Evolutionary conservation across 2,329 filamentous ascomycete genomes (phyloP), one percentile per base, ranked within the genome.

Genomic region (Didymella pomorum): DNA sequence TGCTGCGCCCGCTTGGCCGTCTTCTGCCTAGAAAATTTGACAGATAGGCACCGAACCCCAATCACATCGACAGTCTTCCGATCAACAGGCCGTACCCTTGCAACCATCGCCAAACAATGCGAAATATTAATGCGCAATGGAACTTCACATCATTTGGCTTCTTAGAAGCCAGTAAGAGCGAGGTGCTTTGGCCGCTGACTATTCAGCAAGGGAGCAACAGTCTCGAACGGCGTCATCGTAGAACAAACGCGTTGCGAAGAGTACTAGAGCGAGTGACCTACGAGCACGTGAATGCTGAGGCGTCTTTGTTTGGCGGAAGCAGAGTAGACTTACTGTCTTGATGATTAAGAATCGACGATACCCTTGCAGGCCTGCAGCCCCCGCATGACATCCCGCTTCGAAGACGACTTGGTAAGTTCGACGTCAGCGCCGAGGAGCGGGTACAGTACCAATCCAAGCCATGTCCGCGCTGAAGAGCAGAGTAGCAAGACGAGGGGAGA

Each of bases 331-430:
- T 37, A 18, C 35, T 8, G n/a, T 20, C 35, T 39, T 1, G 35
- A 39, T 20, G 7, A 16, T 33, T 10, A 50, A 21, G 9, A 41
- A 16, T 29, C 28, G 10, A 23, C 47, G 35, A 39, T 21, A 3
- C 5, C 33, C 25, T 14, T 41, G 47, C 47, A 41, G 47, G 35
- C 25, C 21, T 46, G 29, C 45, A 59, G 63, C 66, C 65, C 61
- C 57, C 18, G 59, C 45, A 48, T 61, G 56, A 67, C 48, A 41
- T 60, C 41, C 52, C 43, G 41, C 56, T 54, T 50, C 39, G n/a
- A 57, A 67, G 62, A 65, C 62, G 64, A 70, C 55, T 46, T 47
- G 42, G 53, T 56, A 63, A 64, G 48, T 50, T 41, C 4, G 10
- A 25, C 23, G 18, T 29, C 47, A 41, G 23, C 47, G 29, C 35